phyloP scores from a whole-genome alignment of 495 filamentous ascomycete genomes.

The Beverwykella pulmonaria region DNA sequence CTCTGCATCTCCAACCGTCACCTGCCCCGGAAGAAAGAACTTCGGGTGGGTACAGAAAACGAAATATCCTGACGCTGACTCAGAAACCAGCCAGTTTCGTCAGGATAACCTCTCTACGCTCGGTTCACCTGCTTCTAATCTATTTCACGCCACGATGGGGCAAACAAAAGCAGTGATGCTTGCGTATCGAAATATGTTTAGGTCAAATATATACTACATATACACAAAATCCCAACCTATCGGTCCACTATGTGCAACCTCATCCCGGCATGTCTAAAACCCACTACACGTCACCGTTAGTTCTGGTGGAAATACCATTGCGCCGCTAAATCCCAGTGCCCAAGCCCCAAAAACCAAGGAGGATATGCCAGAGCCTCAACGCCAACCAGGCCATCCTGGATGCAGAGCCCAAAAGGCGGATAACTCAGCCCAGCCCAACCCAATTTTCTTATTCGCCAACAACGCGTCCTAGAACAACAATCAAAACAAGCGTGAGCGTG shows the following conservation, averaged over 20 bases:
- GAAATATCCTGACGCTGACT: neutral
- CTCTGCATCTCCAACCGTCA: neutral
- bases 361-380: slow-evolving; percentile 6
- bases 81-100: neutral
- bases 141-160: neutral
- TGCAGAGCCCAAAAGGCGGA: slow-evolving; percentile 1
- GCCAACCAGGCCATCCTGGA: slow-evolving; percentile 5
- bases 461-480: too few relatives aligned
- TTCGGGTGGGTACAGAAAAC: neutral
- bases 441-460: neutral
- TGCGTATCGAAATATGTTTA: neutral
- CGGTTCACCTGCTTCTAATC: neutral
- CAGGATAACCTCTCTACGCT: neutral
- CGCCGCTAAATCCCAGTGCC: neutral
- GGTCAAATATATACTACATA: neutral
- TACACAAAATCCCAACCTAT: neutral
- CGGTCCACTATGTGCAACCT: neutral
- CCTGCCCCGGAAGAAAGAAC: neutral
- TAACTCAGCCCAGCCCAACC: neutral
- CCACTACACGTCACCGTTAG: neutral
- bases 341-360: slow-evolving; percentile 2
- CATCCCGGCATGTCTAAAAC: neutral
- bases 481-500: too few relatives aligned
- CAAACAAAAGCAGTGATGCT: neutral
- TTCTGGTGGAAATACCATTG: neutral